Conservation (phyloP, 345 rosid genomes). For the Citropsis articulata region DNA sequence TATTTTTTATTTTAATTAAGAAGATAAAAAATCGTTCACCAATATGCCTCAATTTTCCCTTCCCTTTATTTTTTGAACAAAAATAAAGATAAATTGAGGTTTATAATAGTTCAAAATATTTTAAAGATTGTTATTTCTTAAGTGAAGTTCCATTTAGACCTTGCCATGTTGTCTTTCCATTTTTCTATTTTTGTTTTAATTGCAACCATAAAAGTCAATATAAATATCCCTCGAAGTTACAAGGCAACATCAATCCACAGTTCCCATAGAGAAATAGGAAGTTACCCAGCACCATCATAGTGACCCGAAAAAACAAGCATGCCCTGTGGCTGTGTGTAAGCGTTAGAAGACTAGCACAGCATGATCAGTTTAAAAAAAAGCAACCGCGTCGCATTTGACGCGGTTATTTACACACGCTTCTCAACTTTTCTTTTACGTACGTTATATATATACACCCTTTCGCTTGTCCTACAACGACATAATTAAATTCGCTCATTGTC, state of each 20-base stretch:
- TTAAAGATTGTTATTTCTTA: too few relatives aligned
- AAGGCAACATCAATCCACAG: neutral
- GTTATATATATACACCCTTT: neutral
- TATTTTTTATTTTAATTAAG: too few relatives aligned
- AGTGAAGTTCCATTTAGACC: too few relatives aligned
- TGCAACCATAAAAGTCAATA: neutral
- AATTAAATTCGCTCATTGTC: neutral
- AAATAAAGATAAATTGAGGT: too few relatives aligned
- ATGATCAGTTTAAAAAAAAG: neutral
- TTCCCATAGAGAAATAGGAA: neutral
- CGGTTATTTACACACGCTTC: neutral
- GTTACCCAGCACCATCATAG: neutral
- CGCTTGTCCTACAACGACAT: neutral
- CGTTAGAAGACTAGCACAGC: neutral
- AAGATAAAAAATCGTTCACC: too few relatives aligned
- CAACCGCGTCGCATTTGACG: neutral
- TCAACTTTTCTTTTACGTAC: neutral
- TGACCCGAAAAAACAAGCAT: neutral
- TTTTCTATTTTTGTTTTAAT: neutral
- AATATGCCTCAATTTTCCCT: too few relatives aligned
- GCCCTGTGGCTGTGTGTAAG: too few relatives aligned
- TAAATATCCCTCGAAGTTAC: neutral
- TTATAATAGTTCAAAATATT: too few relatives aligned
- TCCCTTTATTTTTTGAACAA: too few relatives aligned
- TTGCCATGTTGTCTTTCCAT: neutral